Evolutionary conservation across 2,329 filamentous ascomycete genomes (phyloP).

Genomic region (Neonectria magnoliae): DNA sequence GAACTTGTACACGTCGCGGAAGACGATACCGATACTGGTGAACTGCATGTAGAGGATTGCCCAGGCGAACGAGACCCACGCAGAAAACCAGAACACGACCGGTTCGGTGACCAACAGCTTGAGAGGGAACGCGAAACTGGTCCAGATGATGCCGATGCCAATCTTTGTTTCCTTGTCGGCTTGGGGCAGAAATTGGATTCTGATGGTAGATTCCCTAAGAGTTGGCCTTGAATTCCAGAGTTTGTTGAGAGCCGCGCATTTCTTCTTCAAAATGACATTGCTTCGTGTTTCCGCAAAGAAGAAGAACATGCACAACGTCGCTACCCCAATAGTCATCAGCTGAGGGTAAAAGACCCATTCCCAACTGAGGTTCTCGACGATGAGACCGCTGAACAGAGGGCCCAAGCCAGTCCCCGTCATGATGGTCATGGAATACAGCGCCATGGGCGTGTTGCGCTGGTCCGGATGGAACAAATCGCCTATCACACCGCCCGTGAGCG

Average conservation of each 20-base stretch:
- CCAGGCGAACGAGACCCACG: conserved; percentile 79
- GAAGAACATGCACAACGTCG: conserved; percentile 65
- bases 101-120: conserved; percentile 66
- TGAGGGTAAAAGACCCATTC: conserved; percentile 76
- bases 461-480: conserved; percentile 72
- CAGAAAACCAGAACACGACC: conserved; percentile 72
- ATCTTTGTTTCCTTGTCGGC: conserved; percentile 30
- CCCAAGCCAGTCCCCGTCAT: conserved; percentile 72
- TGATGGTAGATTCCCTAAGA: background rate
- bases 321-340: conserved; percentile 64
- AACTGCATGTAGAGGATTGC: conserved; percentile 73
- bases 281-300: conserved; percentile 76
- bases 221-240: conserved; percentile 41
- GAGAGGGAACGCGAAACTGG: conserved; percentile 46
- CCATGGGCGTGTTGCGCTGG: conserved; percentile 75
- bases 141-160: conserved; percentile 37
- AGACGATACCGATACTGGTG: conserved; percentile 70
- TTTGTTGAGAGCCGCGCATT: conserved; percentile 67
- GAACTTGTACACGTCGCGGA: conserved; percentile 69
- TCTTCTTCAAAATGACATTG: conserved; percentile 70
- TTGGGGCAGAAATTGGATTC: conserved; percentile 17
- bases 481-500: conserved; percentile 71
- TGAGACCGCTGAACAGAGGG: conserved; percentile 66
- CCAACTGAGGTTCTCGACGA: conserved; percentile 68
- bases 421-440: conserved; percentile 69